Conservation (phyloP, 345 rosid genomes). For the Acer yangbiense region DNA sequence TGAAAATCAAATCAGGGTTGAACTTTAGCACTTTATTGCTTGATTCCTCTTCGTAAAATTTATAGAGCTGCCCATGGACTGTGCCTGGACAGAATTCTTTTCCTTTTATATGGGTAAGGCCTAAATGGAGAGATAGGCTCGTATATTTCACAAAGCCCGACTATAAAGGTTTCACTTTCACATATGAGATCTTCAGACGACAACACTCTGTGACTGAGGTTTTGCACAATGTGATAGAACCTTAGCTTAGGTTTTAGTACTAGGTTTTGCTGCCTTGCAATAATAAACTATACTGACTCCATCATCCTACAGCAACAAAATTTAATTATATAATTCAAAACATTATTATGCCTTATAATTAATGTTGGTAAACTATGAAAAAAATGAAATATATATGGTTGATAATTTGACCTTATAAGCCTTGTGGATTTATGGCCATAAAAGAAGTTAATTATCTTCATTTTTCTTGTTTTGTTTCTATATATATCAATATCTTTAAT, state of each 20-base stretch:
- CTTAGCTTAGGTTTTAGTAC: background rate
- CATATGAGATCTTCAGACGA: background rate
- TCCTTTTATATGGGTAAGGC: background rate
- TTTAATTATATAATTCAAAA: background rate
- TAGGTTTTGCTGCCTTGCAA: constrained; percentile 5
- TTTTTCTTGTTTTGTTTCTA: no score
- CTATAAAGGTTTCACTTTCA: background rate
- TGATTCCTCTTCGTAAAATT: constrained; percentile 1
- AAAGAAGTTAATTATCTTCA: background rate
- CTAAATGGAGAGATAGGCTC: constrained; percentile 10
- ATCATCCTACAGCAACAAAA: background rate
- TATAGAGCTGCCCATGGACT: background rate
- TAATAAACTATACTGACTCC: background rate
- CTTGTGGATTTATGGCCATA: background rate
- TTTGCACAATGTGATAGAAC: background rate
- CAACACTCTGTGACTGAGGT: background rate
- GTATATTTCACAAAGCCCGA: background rate
- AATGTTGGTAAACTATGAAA: background rate
- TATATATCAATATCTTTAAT: background rate
- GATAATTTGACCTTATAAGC: background rate
- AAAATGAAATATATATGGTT: background rate
- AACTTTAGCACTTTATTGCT: background rate
- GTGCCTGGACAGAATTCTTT: background rate
- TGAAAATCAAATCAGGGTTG: background rate
- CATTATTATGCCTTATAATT: background rate